A percentile compares a stretch with the other conserved stretches of the same genome.
Conservation (phyloP, 805 yeast species). For the Hanseniaspora mollemarum region DNA sequence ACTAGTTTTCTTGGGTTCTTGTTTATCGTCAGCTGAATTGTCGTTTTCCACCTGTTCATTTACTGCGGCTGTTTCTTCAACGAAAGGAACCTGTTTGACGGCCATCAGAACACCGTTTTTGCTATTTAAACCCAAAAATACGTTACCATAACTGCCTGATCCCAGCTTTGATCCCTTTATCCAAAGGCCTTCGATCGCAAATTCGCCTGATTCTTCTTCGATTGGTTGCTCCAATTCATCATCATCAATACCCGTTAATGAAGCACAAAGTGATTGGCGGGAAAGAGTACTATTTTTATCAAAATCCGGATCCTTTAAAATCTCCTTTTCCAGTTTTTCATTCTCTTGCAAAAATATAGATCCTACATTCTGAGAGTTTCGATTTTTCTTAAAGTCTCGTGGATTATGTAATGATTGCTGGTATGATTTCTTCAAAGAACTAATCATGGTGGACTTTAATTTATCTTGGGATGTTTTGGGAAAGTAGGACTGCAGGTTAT, state of each 20-base stretch:
- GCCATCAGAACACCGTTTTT: conserved; percentile 94
- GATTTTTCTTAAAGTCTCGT: conserved; percentile 18
- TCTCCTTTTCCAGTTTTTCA: conserved; percentile 43
- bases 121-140: conserved; percentile 82
- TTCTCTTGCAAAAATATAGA: conserved; percentile 49
- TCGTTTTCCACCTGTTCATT: conserved; percentile 14
- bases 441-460: conserved; percentile 67
- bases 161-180: conserved; percentile 87
- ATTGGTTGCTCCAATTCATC: conserved; percentile 30
- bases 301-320: conserved; percentile 27
- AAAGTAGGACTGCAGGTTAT: conserved; percentile 80
- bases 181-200: conserved; percentile 64
- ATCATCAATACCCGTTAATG: conserved; percentile 17
- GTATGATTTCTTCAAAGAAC: conserved; percentile 69
- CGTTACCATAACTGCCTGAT: conserved; percentile 89
- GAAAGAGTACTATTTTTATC: conserved; percentile 15
- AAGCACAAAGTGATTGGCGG: conserved; percentile 16
- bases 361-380: conserved; percentile 44
- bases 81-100: conserved; percentile 80
- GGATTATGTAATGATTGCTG: conserved; percentile 36
- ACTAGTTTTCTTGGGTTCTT: conserved; percentile 19
- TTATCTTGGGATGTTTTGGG: conserved; percentile 67
- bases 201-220: conserved; percentile 24
- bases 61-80: conserved; percentile 15
- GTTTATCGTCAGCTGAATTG: conserved; percentile 20